Conservation (phyloP, 495 filamentous ascomycete species). For the Aspergillus egyptiacus region DNA sequence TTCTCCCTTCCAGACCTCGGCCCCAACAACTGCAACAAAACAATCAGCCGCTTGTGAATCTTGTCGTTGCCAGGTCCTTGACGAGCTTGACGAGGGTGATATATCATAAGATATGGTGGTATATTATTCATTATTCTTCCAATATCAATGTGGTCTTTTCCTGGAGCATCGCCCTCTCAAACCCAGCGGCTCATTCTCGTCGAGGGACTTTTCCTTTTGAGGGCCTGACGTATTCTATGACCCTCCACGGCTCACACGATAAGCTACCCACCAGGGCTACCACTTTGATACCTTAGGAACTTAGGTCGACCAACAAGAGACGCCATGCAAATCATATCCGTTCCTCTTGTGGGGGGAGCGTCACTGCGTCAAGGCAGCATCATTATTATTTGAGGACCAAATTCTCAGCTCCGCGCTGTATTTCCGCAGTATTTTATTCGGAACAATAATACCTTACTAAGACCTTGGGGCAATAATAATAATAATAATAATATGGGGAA, state of each 20-base stretch:
- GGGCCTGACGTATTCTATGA: conserved; percentile 4
- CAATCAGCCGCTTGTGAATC: not conserved
- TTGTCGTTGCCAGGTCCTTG: not conserved
- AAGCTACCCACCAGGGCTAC: too few relatives aligned
- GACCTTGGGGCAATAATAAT: too few relatives aligned
- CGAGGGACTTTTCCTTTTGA: too few relatives aligned
- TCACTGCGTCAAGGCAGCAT: not conserved
- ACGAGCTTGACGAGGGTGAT: too few relatives aligned
- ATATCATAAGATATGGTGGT: too few relatives aligned
- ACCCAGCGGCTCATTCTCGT: too few relatives aligned
- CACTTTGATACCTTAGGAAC: not conserved
- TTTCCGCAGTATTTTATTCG: not conserved
- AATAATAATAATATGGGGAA: not conserved
- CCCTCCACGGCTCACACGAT: conserved; percentile 2
- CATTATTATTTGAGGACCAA: not conserved
- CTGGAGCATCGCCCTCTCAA: too few relatives aligned
- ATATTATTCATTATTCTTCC: too few relatives aligned
- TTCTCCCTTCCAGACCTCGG: conserved; percentile 17
- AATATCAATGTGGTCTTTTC: too few relatives aligned
- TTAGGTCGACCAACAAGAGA: not conserved
- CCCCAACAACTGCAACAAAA: conserved; percentile 12
- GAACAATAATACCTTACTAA: too few relatives aligned
- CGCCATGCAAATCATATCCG: not conserved
- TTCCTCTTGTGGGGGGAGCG: not conserved
- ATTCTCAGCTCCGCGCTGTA: not conserved